A percentile compares a stretch with the other conserved stretches of the same genome.
These are phyloP conservation scores for Rhynchosporium graminicola DNA, from an alignment of 2,329 filamentous ascomycete species.

Conservation along the genomic window DNA sequence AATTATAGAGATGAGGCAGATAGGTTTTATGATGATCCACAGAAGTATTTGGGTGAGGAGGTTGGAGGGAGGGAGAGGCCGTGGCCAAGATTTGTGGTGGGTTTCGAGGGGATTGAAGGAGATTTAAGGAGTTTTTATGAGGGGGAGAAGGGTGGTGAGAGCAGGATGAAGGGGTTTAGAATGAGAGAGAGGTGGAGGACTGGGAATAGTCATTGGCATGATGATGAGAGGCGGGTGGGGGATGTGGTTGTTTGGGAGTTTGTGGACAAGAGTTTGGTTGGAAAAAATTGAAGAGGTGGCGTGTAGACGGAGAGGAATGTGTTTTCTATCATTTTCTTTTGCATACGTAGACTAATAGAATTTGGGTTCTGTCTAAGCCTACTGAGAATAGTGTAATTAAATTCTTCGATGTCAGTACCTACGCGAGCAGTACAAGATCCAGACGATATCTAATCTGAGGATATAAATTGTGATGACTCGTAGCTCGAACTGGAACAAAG, in stretches of 20 bases:
- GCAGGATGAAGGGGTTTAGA: constrained; percentile 44
- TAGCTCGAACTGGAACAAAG: too few species aligned
- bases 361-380: too few species aligned
- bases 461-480: too few species aligned
- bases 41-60: constrained; percentile 52
- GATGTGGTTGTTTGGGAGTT: constrained; percentile 61
- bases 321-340: too few species aligned
- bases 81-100: constrained; percentile 59
- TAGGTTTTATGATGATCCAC: constrained; percentile 74
- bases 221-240: constrained; percentile 59
- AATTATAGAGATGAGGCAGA: constrained; percentile 87
- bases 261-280: constrained; percentile 23
- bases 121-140: constrained; percentile 48
- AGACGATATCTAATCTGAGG: too few species aligned
- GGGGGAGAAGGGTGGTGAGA: constrained; percentile 35
- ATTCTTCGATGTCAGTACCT: too few species aligned
- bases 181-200: constrained; percentile 54
- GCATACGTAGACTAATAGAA: too few species aligned
- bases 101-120: constrained; percentile 59
- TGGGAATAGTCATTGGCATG: constrained; percentile 63
- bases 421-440: too few species aligned
- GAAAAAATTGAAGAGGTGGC: not conserved
- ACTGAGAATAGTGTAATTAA: too few species aligned
- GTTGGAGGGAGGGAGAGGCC: constrained; percentile 39
- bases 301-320: too few species aligned